These are phyloP conservation scores for Claviceps monticola DNA, from an alignment of 2,329 filamentous ascomycete species.

Conservation along the genomic window DNA sequence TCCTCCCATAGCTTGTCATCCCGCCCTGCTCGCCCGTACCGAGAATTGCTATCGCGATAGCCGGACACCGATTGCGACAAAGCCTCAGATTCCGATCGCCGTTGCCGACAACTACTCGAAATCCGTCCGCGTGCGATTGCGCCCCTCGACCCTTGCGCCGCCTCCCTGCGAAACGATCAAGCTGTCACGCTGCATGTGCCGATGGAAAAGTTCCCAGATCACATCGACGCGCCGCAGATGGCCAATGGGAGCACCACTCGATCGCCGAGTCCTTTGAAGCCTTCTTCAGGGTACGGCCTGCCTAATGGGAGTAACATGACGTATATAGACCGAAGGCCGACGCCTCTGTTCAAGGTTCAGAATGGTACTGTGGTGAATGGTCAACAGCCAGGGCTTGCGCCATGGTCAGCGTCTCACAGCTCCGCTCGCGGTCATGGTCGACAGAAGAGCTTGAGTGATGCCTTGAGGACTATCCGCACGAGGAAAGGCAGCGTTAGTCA, in stretches of 20 bases:
- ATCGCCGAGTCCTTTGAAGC: slow-evolving; percentile 14
- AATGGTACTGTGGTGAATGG: slow-evolving; percentile 1
- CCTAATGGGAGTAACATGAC: slow-evolving; percentile 15
- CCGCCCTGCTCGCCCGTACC: background rate
- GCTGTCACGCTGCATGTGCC: background rate
- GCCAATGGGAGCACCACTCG: slow-evolving; percentile 14
- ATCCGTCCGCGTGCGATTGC: background rate
- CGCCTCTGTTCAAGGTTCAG: slow-evolving; percentile 1
- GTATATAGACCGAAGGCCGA: slow-evolving; percentile 9
- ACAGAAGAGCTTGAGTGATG: slow-evolving; percentile 81
- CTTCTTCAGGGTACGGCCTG: slow-evolving; percentile 12
- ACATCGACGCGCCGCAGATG: slow-evolving; percentile 28
- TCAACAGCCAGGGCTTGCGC: slow-evolving; percentile 1
- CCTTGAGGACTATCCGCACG: slow-evolving; percentile 68
- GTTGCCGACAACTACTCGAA: background rate
- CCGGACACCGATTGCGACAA: background rate
- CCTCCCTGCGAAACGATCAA: background rate
- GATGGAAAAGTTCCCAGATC: slow-evolving; percentile 47
- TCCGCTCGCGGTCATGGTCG: slow-evolving; percentile 42
- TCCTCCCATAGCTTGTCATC: background rate
- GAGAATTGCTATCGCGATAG: background rate
- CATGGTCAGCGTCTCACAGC: slow-evolving; percentile 16
- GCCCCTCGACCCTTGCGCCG: background rate
- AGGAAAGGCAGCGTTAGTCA: slow-evolving; percentile 77
- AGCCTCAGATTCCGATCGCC: background rate